Conservation (phyloP, 371 early-diverging fungal species). For the Paraphysoderma sedebokerense region DNA sequence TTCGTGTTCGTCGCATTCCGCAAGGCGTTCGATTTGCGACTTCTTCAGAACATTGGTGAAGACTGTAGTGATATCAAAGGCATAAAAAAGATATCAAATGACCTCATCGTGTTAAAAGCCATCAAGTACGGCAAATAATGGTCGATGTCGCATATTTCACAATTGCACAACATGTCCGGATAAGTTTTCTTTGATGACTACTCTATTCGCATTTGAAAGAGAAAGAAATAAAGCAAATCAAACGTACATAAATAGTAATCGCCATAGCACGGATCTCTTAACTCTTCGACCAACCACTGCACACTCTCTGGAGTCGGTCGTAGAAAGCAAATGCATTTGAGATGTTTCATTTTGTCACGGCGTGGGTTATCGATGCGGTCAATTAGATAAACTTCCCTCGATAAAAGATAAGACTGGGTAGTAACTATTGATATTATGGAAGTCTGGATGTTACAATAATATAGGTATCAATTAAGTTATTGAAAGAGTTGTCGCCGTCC, state of each 20-base stretch:
- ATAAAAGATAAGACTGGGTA: conserved; percentile 75
- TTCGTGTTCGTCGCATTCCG: conserved; percentile 88
- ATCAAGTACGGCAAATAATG: background rate
- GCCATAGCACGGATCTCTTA: conserved; percentile 75
- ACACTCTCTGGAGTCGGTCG: conserved; percentile 70
- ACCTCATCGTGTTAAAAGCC: too few species aligned
- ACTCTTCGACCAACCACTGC: conserved; percentile 67
- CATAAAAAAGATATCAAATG: background rate
- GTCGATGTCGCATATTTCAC: too few species aligned
- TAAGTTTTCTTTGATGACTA: background rate
- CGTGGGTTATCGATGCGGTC: conserved; percentile 73
- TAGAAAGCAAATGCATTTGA: conserved; percentile 83
- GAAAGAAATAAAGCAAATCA: background rate
- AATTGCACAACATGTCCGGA: too few species aligned
- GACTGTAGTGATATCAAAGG: conserved; percentile 17
- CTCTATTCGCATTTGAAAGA: background rate
- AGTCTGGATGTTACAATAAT: conserved; percentile 32
- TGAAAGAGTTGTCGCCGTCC: background rate
- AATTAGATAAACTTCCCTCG: conserved; percentile 82
- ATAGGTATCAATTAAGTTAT: background rate
- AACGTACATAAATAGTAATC: conserved; percentile 79
- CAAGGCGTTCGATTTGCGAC: conserved; percentile 72
- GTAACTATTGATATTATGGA: conserved; percentile 75
- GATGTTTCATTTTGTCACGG: conserved; percentile 77
- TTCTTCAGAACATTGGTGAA: conserved; percentile 83